A percentile compares a stretch with the other conserved stretches of the same genome.
These are phyloP conservation scores for Mycena galopus DNA, from an alignment of 768 basidiomycete species.

Conservation along the genomic window DNA sequence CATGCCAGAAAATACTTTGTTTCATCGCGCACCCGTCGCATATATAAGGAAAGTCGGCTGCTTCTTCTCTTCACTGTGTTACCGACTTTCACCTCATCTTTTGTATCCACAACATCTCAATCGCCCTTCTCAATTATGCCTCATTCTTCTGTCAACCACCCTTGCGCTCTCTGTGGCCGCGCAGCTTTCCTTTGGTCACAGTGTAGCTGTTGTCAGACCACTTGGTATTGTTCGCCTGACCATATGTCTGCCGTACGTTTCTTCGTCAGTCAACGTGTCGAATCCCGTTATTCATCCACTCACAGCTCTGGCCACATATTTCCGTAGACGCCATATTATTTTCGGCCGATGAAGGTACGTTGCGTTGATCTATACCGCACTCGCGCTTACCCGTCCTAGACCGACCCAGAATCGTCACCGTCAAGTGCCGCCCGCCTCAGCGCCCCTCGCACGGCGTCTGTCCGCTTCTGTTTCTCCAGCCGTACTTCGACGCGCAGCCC, in stretches of 20 bases:
- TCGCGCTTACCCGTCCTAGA: conserved; percentile 56
- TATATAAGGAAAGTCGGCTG: conserved; percentile 32
- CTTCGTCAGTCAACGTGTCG: neutral
- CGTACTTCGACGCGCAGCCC: conserved; percentile 71
- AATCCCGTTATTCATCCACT: conserved; percentile 24
- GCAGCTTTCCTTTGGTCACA: conserved; percentile 88
- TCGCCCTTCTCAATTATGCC: conserved; percentile 67
- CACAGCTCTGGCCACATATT: conserved; percentile 82
- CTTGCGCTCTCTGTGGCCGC: conserved; percentile 82
- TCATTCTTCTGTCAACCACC: conserved; percentile 70
- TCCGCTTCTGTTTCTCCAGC: conserved; percentile 74
- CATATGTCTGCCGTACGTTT: conserved; percentile 75
- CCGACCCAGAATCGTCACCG: conserved; percentile 76
- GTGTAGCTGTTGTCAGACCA: conserved; percentile 87
- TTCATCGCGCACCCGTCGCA: conserved; percentile 23
- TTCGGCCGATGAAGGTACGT: conserved; percentile 76
- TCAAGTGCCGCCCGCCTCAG: conserved; percentile 80
- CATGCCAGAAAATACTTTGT: conserved; percentile 15
- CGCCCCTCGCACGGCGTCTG: conserved; percentile 80
- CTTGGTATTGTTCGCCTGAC: conserved; percentile 87
- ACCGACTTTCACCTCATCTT: conserved; percentile 32
- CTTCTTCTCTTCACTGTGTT: conserved; percentile 40
- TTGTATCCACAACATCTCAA: conserved; percentile 33
- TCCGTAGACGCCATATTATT: conserved; percentile 83
- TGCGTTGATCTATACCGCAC: neutral